These are phyloP conservation scores for Malus fusca DNA, from an alignment of 306 rosid species.

Conservation along the genomic window DNA sequence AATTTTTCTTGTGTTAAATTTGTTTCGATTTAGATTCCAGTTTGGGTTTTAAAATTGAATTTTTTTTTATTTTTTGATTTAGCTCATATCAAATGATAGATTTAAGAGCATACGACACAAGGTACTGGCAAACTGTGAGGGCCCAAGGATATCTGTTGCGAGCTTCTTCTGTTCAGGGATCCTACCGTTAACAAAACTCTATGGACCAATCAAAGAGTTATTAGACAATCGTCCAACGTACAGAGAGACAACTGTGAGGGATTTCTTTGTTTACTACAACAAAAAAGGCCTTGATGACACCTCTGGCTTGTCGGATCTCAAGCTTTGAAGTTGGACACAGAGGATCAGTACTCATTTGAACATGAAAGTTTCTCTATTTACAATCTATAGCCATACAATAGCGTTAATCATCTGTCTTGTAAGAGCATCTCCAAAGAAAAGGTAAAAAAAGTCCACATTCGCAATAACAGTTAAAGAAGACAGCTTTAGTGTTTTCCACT, in stretches of 20 bases:
- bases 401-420: too few relatives aligned
- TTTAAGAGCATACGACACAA: conserved; percentile 35
- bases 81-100: conserved; percentile 32
- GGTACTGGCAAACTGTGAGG: conserved; percentile 16
- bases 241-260: neutral
- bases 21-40: too few relatives aligned
- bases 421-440: too few relatives aligned
- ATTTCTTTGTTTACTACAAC: neutral
- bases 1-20: too few relatives aligned
- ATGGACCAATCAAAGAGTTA: conserved; percentile 6
- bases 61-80: neutral
- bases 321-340: neutral
- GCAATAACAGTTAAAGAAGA: too few relatives aligned
- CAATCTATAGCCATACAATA: too few relatives aligned
- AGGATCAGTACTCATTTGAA: too few relatives aligned
- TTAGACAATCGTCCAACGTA: neutral
- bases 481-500: too few relatives aligned
- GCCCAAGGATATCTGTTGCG: conserved; percentile 1
- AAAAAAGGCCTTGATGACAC: neutral
- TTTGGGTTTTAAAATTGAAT: too few relatives aligned
- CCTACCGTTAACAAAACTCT: neutral
- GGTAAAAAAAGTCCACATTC: too few relatives aligned
- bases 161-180: neutral
- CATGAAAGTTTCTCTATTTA: too few relatives aligned
- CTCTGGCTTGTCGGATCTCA: neutral